A percentile compares a stretch with the other conserved stretches of the same genome.
These are phyloP conservation scores for Prunus mume DNA, from an alignment of 306 rosid genomes.

Conservation along the genomic window DNA sequence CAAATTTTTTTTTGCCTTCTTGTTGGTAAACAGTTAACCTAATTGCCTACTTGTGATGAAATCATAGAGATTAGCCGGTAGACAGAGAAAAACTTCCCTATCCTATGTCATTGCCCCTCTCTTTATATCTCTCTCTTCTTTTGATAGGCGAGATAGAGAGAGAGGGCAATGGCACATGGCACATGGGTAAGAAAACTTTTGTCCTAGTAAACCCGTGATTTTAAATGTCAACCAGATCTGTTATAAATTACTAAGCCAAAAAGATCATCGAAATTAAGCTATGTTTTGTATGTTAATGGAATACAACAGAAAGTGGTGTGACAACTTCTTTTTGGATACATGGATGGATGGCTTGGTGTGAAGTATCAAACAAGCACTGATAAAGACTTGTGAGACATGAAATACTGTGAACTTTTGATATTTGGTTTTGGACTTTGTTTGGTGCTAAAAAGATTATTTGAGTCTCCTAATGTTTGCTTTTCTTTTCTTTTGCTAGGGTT, in stretches of 20 bases:
- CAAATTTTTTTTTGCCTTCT: neutral
- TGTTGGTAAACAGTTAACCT: neutral
- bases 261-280: neutral
- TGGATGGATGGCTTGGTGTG: conserved; percentile 1
- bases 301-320: conserved; percentile 4
- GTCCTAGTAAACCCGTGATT: no score
- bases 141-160: no score
- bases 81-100: no score
- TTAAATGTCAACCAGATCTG: neutral
- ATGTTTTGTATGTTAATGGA: neutral
- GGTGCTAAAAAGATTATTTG: conserved; percentile 54
- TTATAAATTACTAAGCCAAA: neutral
- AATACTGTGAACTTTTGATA: conserved; percentile 45
- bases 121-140: no score
- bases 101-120: no score
- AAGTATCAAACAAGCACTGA: conserved; percentile 3
- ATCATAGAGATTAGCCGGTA: no score
- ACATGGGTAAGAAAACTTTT: no score
- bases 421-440: conserved; percentile 41
- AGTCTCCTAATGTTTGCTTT: conserved; percentile 35
- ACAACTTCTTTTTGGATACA: conserved; percentile 22
- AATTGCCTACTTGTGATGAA: neutral
- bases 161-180: no score
- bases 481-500: conserved; percentile 19
- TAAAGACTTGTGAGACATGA: conserved; percentile 21